Conservation (phyloP, 345 rosid genomes). For the Passiflora organensis region DNA sequence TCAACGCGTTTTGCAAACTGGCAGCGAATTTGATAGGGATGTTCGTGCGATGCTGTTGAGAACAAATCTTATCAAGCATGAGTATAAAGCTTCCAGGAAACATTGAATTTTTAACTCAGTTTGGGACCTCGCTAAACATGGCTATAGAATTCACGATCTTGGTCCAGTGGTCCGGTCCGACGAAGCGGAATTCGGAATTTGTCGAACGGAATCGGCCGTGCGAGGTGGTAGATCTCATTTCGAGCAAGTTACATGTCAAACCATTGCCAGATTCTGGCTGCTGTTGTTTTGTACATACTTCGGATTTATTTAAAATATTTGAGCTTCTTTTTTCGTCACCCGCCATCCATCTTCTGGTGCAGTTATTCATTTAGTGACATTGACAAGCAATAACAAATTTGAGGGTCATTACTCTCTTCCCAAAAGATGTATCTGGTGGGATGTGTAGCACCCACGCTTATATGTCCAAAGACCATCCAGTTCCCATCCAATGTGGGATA, state of each 20-base stretch:
- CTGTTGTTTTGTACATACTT: slow-evolving; percentile 31
- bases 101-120: slow-evolving; percentile 29
- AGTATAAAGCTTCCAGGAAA: slow-evolving; percentile 64
- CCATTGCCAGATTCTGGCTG: slow-evolving; percentile 1
- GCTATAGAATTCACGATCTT: background rate
- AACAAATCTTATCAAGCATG: slow-evolving; percentile 80
- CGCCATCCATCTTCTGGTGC: background rate
- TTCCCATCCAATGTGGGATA: too few species aligned
- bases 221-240: slow-evolving; percentile 13
- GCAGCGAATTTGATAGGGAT: slow-evolving; percentile 83
- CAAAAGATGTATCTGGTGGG: too few species aligned
- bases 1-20: slow-evolving; percentile 92
- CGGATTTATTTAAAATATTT: slow-evolving; percentile 11
- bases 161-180: background rate
- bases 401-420: too few species aligned
- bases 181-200: slow-evolving; percentile 2
- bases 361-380: background rate
- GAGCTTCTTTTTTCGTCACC: background rate
- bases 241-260: slow-evolving; percentile 13
- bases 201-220: slow-evolving; percentile 9
- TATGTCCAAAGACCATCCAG: too few species aligned
- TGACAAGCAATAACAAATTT: too few species aligned
- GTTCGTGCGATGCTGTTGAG: slow-evolving; percentile 83
- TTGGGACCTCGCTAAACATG: slow-evolving; percentile 1
- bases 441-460: too few species aligned